A percentile compares a stretch with the other conserved stretches of the same genome.
phyloP scores from a whole-genome alignment of 805 yeast species.

The Teunomyces lycoperdinae region DNA sequence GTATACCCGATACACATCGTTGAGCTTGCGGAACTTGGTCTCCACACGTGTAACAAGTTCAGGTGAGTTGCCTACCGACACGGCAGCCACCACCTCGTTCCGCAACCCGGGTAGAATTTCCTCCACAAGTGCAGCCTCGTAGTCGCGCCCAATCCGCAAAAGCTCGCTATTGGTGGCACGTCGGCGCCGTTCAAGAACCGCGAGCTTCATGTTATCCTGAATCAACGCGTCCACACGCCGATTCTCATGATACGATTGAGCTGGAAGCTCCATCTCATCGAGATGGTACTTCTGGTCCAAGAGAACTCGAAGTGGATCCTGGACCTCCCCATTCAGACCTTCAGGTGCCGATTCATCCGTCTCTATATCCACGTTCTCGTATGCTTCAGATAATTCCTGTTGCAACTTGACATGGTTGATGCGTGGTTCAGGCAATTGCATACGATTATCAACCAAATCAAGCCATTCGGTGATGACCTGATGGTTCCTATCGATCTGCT shows the following conservation, averaged over 20 bases:
- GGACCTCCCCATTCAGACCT: background rate
- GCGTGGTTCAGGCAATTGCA: conserved; percentile 6
- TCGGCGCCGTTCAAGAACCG: conserved; percentile 16
- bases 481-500: conserved; percentile 24
- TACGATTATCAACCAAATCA: conserved; percentile 18
- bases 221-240: conserved; percentile 21
- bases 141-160: conserved; percentile 19
- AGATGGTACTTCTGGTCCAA: conserved; percentile 28
- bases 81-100: conserved; percentile 12
- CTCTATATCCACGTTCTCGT: background rate
- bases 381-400: background rate
- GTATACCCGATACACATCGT: conserved; percentile 8
- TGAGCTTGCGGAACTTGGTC: conserved; percentile 6
- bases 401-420: background rate
- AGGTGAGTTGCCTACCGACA: background rate
- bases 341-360: background rate
- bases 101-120: conserved; percentile 29
- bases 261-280: conserved; percentile 11
- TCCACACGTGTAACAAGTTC: conserved; percentile 1
- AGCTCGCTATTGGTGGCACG: conserved; percentile 22
- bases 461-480: conserved; percentile 19
- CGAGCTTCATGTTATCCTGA: conserved; percentile 26
- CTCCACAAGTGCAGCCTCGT: conserved; percentile 27
- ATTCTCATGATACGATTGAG: conserved; percentile 10
- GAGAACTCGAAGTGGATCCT: conserved; percentile 16